Conservation (phyloP, 805 yeast species). For the Candida methanosorbosa region DNA sequence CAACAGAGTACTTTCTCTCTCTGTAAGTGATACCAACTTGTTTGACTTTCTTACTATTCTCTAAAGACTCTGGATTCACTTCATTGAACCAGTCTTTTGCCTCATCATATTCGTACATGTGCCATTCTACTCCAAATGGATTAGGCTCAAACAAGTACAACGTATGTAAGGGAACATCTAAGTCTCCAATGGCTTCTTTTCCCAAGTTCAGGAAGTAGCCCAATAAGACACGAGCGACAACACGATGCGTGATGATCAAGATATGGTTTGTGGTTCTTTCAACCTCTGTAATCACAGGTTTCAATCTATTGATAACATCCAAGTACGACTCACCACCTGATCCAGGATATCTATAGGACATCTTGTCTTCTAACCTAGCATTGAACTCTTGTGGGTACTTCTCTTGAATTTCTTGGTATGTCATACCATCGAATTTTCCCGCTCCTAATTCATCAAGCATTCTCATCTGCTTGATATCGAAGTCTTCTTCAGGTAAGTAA, state of each 20-base stretch:
- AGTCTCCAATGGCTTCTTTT: conserved; percentile 72
- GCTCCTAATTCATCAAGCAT: conserved; percentile 93
- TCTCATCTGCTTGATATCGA: conserved; percentile 78
- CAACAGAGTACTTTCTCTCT: conserved; percentile 64
- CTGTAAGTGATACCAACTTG: conserved; percentile 64
- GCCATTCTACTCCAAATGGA: conserved; percentile 95
- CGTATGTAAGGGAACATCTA: conserved; percentile 90
- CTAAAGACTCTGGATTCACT: conserved; percentile 36
- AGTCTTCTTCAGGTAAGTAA: conserved; percentile 64
- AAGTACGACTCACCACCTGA: conserved; percentile 94
- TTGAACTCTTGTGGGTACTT: conserved; percentile 71
- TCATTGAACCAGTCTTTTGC: conserved; percentile 66
- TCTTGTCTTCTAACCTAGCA: conserved; percentile 66
- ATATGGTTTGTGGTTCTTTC: conserved; percentile 88
- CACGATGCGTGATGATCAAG: conserved; percentile 79
- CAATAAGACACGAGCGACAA: conserved; percentile 76
- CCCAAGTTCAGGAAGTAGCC: conserved; percentile 85
- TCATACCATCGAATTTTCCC: conserved; percentile 87
- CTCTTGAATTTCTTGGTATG: conserved; percentile 76
- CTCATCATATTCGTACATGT: conserved; percentile 81
- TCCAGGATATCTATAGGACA: conserved; percentile 90
- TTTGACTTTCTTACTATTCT: conserved; percentile 49
- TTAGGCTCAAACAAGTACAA: conserved; percentile 84
- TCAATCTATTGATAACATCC: conserved; percentile 83
- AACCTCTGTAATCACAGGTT: conserved; percentile 86